Base-by-base conservation (phyloP, 129 eudicot species). In the Lactuca saligna region DNA sequence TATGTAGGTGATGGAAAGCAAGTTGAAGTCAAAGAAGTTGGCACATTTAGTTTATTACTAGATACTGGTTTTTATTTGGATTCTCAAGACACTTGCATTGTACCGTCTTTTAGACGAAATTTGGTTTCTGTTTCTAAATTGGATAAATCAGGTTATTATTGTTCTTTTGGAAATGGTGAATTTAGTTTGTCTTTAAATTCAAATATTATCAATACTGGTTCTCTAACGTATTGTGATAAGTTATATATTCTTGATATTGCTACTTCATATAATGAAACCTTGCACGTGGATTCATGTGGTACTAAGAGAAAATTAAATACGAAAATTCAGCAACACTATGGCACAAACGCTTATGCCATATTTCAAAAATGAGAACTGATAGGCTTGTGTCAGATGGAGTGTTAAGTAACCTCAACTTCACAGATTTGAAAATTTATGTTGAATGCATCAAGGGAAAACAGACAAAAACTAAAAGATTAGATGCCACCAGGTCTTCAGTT, bases 311-410 rank as follows among this genome's bases (percentile, higher is more conserved):
- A 25, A 25, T 25, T 25, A 25, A 25, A 25, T 25, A 25, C 49
- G 61, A 48, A 44, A 59, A 61, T 63, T 73, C 70, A 7, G 12
- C 34, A 48, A 10, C 46, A 29, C 8, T 65, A 0, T 65, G 79
- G 73, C 67, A 75, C 53, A 75, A 75, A 15, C 44, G 33, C 11
- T 65, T 74, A 32, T 31, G 74, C 5, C 72, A 74, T 17, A 74
- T 74, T 2, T 73, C 78, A 17, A 49, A 44, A 61, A 0, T 9
- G 4, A 64, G 72, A 56, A 54, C 54, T 4, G 8, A 37, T 1
- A 17, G 17, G 4, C 34, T 63, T 25, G 55, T 74, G 57, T 53
- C 64, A 8, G 39, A 74, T 65, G 63, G 46, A 39, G 66, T 74
- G 55, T 44, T 64, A 25, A 55, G 65, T 39, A 37, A 32, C 29